Base-by-base conservation (phyloP, 2,329 filamentous ascomycete genomes). In the Pochonia chlamydosporia region DNA sequence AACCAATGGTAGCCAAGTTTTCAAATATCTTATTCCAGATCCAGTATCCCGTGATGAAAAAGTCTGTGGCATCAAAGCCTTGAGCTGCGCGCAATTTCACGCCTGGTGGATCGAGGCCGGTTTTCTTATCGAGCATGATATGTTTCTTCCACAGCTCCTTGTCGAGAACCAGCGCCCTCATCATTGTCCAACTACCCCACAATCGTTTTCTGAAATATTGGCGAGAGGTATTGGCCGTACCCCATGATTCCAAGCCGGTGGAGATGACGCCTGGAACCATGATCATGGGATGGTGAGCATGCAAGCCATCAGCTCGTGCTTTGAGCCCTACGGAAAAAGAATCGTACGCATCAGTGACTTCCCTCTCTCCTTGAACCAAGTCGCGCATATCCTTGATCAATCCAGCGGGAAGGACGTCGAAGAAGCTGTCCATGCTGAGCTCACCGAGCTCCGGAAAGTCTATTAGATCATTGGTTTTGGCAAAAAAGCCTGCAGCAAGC, bases 181-280 rank as follows among this genome's bases (percentile, higher is more conserved):
- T 96, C 93, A 99, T 99, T 54, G 82, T 95, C 93, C 95, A 99
- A 56, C 89, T 96, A 4, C 93, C 93, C 93, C 93, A 99, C 43
- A 99, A 71, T 46, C 93, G 78, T 70, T 95, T 96, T 52, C 93
- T 79, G 66, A 99, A 99, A 68, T 97, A 99, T 49, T 85, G 87
- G 30, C 89, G 80, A 7, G 91, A 96, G 36, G 76, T 73, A 60
- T 91, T 87, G 43, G 87, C 83, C 0, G 93, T 97, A 4, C 92
- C 89, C 93, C 93, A 99, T 41, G 89, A 96, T 68, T 99, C 93
- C 21, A 99, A 78, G 1, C 93, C 93, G 0, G 93, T 97, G 0
- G 93, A 97, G 56, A 99, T 99, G 49, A 99, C 93, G 4, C 93
- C 93, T 0, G 93, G 93, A 9, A 99, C 84, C 92, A 99, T 97